phyloP scores from a whole-genome alignment of 345 rosid species.

The Lagerstroemia speciosa region DNA sequence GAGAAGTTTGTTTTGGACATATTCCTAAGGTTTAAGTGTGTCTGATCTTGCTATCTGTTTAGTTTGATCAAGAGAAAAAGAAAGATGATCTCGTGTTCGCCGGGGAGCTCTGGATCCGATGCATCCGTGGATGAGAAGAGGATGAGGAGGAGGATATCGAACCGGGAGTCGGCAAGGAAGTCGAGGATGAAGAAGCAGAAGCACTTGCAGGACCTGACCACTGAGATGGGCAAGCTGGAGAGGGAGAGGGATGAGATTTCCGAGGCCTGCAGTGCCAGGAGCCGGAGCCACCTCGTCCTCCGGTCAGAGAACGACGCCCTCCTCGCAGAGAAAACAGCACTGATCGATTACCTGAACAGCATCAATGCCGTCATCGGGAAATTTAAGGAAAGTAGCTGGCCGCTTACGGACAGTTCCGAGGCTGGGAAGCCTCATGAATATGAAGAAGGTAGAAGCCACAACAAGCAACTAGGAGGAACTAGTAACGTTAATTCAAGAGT shows the following conservation, averaged over 20 bases:
- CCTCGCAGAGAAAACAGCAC: slow-evolving; percentile 27
- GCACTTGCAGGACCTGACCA: slow-evolving; percentile 33
- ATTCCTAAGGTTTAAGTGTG: too few relatives aligned
- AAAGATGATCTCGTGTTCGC: too few relatives aligned
- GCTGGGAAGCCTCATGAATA: slow-evolving; percentile 17
- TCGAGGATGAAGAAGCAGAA: slow-evolving; percentile 63
- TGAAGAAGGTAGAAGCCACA: too few relatives aligned
- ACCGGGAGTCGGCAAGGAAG: slow-evolving; percentile 68
- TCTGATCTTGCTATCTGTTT: background rate
- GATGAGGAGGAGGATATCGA: slow-evolving; percentile 54
- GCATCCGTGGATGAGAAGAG: slow-evolving; percentile 39
- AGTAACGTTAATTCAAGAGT: too few relatives aligned
- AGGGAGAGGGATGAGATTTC: slow-evolving; percentile 24
- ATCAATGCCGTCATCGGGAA: slow-evolving; percentile 18
- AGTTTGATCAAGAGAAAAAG: background rate
- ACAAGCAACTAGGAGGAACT: too few relatives aligned
- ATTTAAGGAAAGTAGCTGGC: slow-evolving; percentile 15
- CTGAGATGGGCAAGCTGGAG: slow-evolving; percentile 43
- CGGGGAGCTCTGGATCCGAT: slow-evolving; percentile 36
- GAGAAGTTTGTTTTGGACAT: too few relatives aligned
- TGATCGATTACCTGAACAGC: slow-evolving; percentile 22
- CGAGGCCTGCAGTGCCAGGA: slow-evolving; percentile 13
- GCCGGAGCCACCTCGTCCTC: slow-evolving; percentile 13
- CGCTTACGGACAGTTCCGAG: background rate
- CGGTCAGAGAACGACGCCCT: slow-evolving; percentile 34